These are phyloP conservation scores for Ottelia alismoides DNA, from an alignment of 106 monocot genomes.

Conservation along the genomic window DNA sequence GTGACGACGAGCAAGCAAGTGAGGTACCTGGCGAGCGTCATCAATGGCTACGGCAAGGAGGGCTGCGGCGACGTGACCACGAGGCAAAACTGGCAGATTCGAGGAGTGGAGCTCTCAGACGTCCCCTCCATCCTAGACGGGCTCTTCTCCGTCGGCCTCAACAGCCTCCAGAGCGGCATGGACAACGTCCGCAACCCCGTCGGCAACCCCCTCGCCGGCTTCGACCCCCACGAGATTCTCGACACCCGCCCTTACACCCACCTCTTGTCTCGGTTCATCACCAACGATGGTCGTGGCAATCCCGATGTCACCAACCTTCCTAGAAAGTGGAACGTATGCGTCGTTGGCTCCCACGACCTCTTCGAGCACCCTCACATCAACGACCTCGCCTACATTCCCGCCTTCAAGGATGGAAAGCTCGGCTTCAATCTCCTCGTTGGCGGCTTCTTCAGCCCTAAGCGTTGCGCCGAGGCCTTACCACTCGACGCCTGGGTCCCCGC, in stretches of 20 bases:
- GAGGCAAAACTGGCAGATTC: slow-evolving; percentile 96
- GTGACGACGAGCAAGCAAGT: slow-evolving; percentile 84
- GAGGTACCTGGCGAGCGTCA: slow-evolving; percentile 61
- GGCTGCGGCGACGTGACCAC: slow-evolving; percentile 95
- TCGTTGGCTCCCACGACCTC: slow-evolving; percentile 85
- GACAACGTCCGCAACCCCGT: slow-evolving; percentile 97
- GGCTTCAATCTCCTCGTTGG: slow-evolving; percentile 93
- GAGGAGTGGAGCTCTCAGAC: slow-evolving; percentile 66
- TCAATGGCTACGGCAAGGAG: slow-evolving; percentile 55
- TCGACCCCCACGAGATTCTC: slow-evolving; percentile 84
- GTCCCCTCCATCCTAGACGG: slow-evolving; percentile 74
- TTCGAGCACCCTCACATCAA: slow-evolving; percentile 99
- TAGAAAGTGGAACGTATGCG: slow-evolving; percentile 96
- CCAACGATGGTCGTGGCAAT: slow-evolving; percentile 53
- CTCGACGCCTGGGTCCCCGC: slow-evolving; percentile 82
- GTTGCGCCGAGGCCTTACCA: slow-evolving; percentile 82
- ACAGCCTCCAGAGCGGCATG: slow-evolving; percentile 94
- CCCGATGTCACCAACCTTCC: slow-evolving; percentile 78
- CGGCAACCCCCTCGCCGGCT: slow-evolving; percentile 87
- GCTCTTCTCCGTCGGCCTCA: slow-evolving; percentile 56
- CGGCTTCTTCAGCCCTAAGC: slow-evolving; percentile 94
- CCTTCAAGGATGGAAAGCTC: slow-evolving; percentile 55
- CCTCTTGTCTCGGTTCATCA: slow-evolving; percentile 57
- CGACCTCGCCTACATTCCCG: slow-evolving; percentile 94
- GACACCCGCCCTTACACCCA: slow-evolving; percentile 75